Evolutionary conservation across 2,329 filamentous ascomycete species (phyloP), one percentile per base, ranked within the genome.

Genomic region (Fusarium sp.): DNA sequence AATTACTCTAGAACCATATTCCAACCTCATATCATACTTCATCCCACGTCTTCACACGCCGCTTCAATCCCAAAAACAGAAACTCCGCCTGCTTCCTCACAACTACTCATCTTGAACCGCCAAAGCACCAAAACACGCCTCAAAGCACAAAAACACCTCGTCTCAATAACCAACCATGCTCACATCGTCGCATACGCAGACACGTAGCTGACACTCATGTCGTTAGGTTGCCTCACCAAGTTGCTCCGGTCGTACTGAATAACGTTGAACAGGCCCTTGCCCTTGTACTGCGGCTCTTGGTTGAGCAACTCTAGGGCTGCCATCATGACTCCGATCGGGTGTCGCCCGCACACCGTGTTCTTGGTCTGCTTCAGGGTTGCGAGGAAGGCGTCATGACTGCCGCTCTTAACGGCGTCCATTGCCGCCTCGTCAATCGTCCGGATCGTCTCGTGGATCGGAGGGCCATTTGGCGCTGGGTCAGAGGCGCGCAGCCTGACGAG

Each of bases 201-300:
- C 4, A 94, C 95, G 83, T 99, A 99, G 84, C 95, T 98, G 61
- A 99, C 97, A 77, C 95, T 98, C 75, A 92, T 97, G 73, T 98
- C 94, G 18, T 81, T 82, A 1, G 92, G 86, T 34, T 87, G n/a
- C n/a, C n/a, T n/a, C n/a, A 93, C 93, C 82, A 97, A 85, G 69
- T 91, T 92, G 83, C 96, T 99, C 69, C 95, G 90, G 80, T 98
- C 92, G 82, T 99, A 99, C 78, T 93, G 88, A 66, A 98, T 88
- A 78, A 98, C 95, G 77, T 89, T 91, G 83, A 98, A 97, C 62
- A 82, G 87, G 5, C 90, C 84, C 75, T 85, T 87, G 6, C 78
- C 82, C 13, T 83, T 72, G 4, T 43, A 75, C 18, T 39, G 58
- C 11, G 81, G 81, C 30, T 86, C 83, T 25, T 82, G 80, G 27